Evolutionary conservation across 805 yeast species (phyloP).

Genomic region (Candida krabiensis): DNA sequence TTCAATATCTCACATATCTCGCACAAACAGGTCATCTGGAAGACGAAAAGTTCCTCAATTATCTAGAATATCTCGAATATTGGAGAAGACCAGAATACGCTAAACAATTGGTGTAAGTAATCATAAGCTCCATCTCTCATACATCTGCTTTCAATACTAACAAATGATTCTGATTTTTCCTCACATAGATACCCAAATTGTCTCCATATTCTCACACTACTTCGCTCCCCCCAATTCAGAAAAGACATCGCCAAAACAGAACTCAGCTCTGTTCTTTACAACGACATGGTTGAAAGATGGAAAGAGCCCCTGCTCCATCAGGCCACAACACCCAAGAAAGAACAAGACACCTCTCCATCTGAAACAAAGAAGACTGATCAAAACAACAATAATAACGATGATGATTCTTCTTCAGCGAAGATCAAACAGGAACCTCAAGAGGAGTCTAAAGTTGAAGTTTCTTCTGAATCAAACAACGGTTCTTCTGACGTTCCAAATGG

Average conservation of each 20-base stretch:
- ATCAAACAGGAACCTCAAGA: no score
- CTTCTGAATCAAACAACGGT: no score
- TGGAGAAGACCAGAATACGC: constrained; percentile 78
- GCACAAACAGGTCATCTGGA: constrained; percentile 82
- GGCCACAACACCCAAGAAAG: constrained; percentile 1
- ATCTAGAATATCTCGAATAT: constrained; percentile 78
- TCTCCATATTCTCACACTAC: constrained; percentile 70
- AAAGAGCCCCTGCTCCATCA: constrained; percentile 34
- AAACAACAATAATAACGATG: no score
- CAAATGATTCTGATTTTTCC: constrained; percentile 1
- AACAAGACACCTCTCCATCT: constrained; percentile 1
- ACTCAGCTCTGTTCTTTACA: constrained; percentile 58
- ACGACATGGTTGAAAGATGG: constrained; percentile 79
- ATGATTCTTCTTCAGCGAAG: no score
- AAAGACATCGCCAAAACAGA: constrained; percentile 56
- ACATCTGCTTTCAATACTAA: constrained; percentile 4
- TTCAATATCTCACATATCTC: constrained; percentile 80
- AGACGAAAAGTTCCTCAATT: constrained; percentile 69
- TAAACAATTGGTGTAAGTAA: constrained; percentile 54
- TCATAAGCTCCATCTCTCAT: no score
- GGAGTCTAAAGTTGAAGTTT: no score
- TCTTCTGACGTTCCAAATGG: no score
- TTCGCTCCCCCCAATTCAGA: constrained; percentile 53
- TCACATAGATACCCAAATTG: constrained; percentile 80
- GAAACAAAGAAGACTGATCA: background rate